Percentiles rank a stretch among this genome's conserved stretches.
Conservation (phyloP, 805 yeast species). For the Teunomyces aglyptinius region DNA sequence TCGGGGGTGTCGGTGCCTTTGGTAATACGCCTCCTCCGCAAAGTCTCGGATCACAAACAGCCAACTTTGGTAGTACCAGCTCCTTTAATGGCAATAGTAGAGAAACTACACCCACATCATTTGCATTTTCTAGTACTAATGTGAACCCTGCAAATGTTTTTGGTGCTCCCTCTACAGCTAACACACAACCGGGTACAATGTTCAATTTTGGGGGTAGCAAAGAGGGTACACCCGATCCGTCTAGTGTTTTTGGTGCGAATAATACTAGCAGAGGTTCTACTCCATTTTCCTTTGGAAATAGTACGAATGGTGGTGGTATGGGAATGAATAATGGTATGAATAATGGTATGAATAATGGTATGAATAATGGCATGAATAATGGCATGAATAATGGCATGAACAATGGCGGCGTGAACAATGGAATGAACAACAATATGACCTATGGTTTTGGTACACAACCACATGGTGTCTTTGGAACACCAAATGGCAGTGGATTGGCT, state of each 20-base stretch:
- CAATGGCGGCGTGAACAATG: background rate
- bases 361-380: background rate
- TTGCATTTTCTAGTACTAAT: constrained; percentile 4
- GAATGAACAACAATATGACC: background rate
- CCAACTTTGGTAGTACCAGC: constrained; percentile 2
- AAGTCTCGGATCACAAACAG: constrained; percentile 5
- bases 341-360: background rate
- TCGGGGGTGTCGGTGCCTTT: constrained; percentile 7
- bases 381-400: background rate
- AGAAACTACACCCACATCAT: constrained; percentile 7
- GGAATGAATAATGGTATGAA: background rate
- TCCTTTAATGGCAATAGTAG: constrained; percentile 1
- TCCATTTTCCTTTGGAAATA: constrained; percentile 12
- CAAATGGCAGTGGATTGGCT: background rate
- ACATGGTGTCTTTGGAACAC: constrained; percentile 1
- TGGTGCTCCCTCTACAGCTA: constrained; percentile 5
- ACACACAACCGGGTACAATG: background rate
- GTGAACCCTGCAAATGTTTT: constrained; percentile 7
- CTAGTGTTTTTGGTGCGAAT: constrained; percentile 26
- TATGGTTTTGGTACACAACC: constrained; percentile 1
- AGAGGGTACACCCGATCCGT: constrained; percentile 32
- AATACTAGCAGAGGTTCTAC: constrained; percentile 6
- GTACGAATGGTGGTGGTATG: background rate
- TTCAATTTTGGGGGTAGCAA: constrained; percentile 11
- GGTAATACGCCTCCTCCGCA: constrained; percentile 3